A percentile compares a stretch with the other conserved stretches of the same genome.
phyloP scores from a whole-genome alignment of 2,329 filamentous ascomycete genomes.

The Colletotrichum musicola region DNA sequence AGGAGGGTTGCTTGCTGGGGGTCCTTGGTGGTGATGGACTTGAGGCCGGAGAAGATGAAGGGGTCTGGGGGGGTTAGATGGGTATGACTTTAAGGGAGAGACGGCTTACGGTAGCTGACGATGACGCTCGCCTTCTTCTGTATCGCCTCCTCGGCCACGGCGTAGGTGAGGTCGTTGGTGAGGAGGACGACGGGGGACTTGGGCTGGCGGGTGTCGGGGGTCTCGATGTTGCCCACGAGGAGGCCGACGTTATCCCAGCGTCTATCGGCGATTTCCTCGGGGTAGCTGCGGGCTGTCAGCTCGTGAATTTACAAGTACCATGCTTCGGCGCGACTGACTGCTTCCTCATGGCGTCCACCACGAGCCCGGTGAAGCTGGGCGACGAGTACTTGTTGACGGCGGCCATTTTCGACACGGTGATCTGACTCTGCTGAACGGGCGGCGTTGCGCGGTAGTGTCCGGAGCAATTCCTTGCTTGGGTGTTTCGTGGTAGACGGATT shows the following conservation, averaged over 20 bases:
- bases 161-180: conserved; percentile 90
- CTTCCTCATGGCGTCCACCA: conserved; percentile 83
- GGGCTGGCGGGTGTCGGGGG: conserved; percentile 44
- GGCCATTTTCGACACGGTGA: conserved; percentile 10
- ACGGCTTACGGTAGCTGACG: conserved; percentile 81
- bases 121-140: conserved; percentile 80
- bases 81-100: not conserved
- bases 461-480: too few relatives aligned
- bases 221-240: conserved; percentile 63
- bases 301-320: not conserved
- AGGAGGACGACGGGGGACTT: conserved; percentile 60
- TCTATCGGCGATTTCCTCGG: conserved; percentile 87
- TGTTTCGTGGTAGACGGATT: not conserved
- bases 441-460: not conserved
- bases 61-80: conserved; percentile 72
- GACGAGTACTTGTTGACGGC: conserved; percentile 36
- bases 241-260: conserved; percentile 98
- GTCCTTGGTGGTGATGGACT: conserved; percentile 86
- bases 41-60: conserved; percentile 94
- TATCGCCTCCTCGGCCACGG: conserved; percentile 92
- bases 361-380: conserved; percentile 64
- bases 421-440: not conserved
- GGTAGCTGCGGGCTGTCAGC: conserved; percentile 73
- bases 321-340: conserved; percentile 67
- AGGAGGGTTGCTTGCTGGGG: conserved; percentile 89